Evolutionary conservation across 2,329 filamentous ascomycete species (phyloP).

Genomic region (Sporothrix euskadiensis): DNA sequence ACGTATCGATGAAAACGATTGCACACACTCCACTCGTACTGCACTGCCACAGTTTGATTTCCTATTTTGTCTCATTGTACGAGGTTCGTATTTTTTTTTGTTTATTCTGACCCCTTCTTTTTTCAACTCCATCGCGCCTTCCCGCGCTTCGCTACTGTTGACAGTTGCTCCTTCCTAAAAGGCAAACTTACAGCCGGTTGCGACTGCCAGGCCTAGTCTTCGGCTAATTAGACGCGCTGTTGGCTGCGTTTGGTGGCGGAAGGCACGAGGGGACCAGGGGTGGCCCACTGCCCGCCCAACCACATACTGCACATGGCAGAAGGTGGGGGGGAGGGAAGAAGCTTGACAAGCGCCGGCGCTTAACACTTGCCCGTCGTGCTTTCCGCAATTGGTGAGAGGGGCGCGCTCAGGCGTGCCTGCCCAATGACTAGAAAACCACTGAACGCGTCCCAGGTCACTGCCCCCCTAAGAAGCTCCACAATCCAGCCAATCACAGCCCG

Average conservation of each 20-base stretch:
- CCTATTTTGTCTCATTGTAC: neutral
- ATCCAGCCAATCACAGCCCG: slow-evolving; percentile 9
- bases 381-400: slow-evolving; percentile 1
- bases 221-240: slow-evolving; percentile 29
- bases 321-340: slow-evolving; percentile 15
- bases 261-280: neutral
- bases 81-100: neutral
- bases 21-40: neutral
- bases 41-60: neutral
- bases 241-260: slow-evolving; percentile 3
- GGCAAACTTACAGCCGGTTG: slow-evolving; percentile 2
- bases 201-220: neutral
- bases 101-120: neutral
- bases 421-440: slow-evolving; percentile 28
- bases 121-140: neutral
- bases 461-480: neutral
- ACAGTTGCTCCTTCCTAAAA: slow-evolving; percentile 20
- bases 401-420: neutral
- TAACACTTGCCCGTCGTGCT: slow-evolving; percentile 14
- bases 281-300: slow-evolving; percentile 17
- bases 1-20: neutral
- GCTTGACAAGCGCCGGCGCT: slow-evolving; percentile 28
- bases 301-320: neutral
- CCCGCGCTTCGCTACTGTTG: neutral
- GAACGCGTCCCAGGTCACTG: slow-evolving; percentile 30